phyloP scores from a whole-genome alignment of 768 basidiomycete species.

The Mycena pura region DNA sequence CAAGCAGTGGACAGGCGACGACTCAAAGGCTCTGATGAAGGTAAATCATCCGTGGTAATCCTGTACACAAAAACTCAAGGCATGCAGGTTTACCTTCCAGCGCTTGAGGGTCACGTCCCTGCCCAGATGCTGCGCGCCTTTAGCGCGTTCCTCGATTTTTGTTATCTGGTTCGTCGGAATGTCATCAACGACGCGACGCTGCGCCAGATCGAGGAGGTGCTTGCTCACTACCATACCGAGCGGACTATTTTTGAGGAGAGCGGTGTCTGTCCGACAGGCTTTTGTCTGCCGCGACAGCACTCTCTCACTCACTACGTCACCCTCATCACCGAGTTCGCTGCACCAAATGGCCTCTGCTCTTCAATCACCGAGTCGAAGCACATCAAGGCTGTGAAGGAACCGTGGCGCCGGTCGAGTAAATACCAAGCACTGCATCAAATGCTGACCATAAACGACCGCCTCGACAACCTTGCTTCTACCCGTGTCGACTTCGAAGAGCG shows the following conservation, averaged over 20 bases:
- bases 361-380: too few species aligned
- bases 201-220: constrained; percentile 13
- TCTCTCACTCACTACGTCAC: constrained; percentile 32
- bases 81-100: neutral
- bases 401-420: neutral
- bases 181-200: constrained; percentile 27
- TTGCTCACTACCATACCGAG: constrained; percentile 30
- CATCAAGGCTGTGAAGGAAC: constrained; percentile 43
- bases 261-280: too few species aligned
- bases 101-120: constrained; percentile 26
- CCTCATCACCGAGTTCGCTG: constrained; percentile 27
- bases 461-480: constrained; percentile 35
- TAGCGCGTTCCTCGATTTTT: constrained; percentile 36
- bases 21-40: neutral
- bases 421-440: constrained; percentile 30
- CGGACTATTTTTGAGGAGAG: constrained; percentile 27
- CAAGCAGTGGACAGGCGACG: neutral
- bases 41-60: neutral
- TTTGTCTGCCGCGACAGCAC: constrained; percentile 41
- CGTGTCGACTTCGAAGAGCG: neutral
- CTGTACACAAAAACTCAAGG: neutral
- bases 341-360: constrained; percentile 33
- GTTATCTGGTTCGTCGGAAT: constrained; percentile 33
- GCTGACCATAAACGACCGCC: constrained; percentile 34
- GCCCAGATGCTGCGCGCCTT: constrained; percentile 28